Base-by-base conservation (phyloP, 164 flowering plant species). In the Stephania cephalantha region DNA sequence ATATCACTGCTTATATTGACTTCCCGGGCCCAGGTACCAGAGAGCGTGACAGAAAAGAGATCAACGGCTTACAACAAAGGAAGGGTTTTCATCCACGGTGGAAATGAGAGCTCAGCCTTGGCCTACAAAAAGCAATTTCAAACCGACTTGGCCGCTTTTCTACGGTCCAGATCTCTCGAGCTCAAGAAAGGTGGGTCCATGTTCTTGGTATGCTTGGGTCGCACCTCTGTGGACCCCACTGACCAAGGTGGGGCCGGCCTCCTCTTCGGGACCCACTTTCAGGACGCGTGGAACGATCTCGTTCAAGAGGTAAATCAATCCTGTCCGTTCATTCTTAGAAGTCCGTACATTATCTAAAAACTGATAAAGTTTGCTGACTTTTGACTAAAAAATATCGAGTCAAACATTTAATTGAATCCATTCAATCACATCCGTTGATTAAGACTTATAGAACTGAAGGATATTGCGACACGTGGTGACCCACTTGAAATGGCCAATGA, bases 221-320 rank as follows among this genome's bases (percentile, higher is more conserved):
- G 98, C 68, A 91, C 92, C 55, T 88, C 94, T 0, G 78, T 75
- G 76, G 90, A 88, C 86, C 95, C 98, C 69, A 82, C 88, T 0
- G 98, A 93, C 77, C 98, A 93, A 81, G 90, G 98, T 79, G 98
- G 98, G 75, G 90, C 94, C 6, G 98, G 94, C 3, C 81, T 87
- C 46, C 90, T 93, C 76, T 93, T 93, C 73, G 97, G 94, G 81
- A 90, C 94, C 83, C 94, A 93, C 86, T 90, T 88, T 82, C 93
- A 91, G 69, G 95, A 90, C 74, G 97, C 98, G 61, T 93, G 95
- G 97, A 82, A 89, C 74, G 98, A 93, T 81, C 97, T 93, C 76
- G 84, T 84, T 75, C 72, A 81, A 55, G 85, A 87, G 88, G 89
- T 87, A 79, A 79, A 53, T 9, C 55, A 11, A 50, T 50, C 55